Evolutionary conservation across 805 yeast genomes (phyloP).

Genomic region (Cyberlindnera americana): DNA sequence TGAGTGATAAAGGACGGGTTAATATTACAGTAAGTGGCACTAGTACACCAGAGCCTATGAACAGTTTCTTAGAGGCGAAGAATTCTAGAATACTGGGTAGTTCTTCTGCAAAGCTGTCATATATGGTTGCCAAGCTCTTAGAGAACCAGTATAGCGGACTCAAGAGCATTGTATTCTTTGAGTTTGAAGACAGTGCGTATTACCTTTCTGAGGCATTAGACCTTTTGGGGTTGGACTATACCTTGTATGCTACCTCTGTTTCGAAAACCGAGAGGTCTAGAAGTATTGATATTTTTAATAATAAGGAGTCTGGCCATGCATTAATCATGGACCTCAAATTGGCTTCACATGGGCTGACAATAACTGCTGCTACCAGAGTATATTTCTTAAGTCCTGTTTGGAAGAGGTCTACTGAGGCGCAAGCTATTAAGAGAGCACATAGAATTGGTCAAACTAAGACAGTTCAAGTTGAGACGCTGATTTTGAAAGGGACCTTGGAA

Average conservation of each 20-base stretch:
- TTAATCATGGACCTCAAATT: slow-evolving; percentile 64
- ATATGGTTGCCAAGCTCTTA: slow-evolving; percentile 49
- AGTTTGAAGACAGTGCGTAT: slow-evolving; percentile 68
- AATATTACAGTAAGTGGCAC: slow-evolving; percentile 3
- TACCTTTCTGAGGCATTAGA: slow-evolving; percentile 64
- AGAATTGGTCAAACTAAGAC: slow-evolving; percentile 67
- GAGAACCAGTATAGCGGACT: slow-evolving; percentile 46
- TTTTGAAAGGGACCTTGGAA: slow-evolving; percentile 59
- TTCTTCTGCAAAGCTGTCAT: slow-evolving; percentile 61
- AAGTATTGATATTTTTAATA: slow-evolving; percentile 49
- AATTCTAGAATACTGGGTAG: slow-evolving; percentile 49
- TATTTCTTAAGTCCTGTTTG: slow-evolving; percentile 72
- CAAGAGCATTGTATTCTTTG: slow-evolving; percentile 64
- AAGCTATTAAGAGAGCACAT: slow-evolving; percentile 74
- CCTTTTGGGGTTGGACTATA: slow-evolving; percentile 54
- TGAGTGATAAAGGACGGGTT: slow-evolving; percentile 12
- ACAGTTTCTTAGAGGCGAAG: background rate
- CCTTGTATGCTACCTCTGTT: slow-evolving; percentile 62
- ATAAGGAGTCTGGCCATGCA: slow-evolving; percentile 43
- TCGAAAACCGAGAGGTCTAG: slow-evolving; percentile 46
- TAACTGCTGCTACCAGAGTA: slow-evolving; percentile 63
- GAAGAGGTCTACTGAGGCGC: slow-evolving; percentile 68
- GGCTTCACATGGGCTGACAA: slow-evolving; percentile 69
- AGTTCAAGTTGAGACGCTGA: slow-evolving; percentile 66
- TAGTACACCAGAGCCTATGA: slow-evolving; percentile 11